These are phyloP conservation scores for Fusarium dimerum DNA, from an alignment of 2,329 filamentous ascomycete species.

Conservation along the genomic window DNA sequence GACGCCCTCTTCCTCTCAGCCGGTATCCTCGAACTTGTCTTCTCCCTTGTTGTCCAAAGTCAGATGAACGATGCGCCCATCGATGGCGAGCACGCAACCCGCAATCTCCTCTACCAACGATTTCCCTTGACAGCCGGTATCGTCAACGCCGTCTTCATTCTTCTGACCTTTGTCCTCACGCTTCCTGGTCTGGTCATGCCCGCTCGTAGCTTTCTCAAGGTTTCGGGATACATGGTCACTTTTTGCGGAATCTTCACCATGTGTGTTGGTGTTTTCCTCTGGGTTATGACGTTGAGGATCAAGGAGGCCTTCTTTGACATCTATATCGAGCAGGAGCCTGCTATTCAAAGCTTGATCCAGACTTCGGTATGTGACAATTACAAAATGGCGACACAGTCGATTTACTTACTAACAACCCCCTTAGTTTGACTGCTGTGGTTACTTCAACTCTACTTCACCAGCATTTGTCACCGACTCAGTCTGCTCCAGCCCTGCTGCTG, in stretches of 20 bases:
- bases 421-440: conserved; percentile 81
- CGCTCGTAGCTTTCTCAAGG: conserved; percentile 68
- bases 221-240: conserved; percentile 66
- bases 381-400: neutral
- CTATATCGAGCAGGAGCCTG: conserved; percentile 59
- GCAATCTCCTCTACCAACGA: conserved; percentile 52
- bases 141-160: conserved; percentile 70
- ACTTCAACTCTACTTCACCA: conserved; percentile 69
- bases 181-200: conserved; percentile 71
- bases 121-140: conserved; percentile 67
- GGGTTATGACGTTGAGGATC: conserved; percentile 72
- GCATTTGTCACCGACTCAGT: conserved; percentile 69
- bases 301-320: conserved; percentile 61
- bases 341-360: conserved; percentile 70
- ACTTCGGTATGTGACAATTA: conserved; percentile 54
- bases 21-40: conserved; percentile 56
- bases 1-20: conserved; percentile 55
- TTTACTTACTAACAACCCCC: neutral
- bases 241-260: conserved; percentile 64
- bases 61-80: conserved; percentile 43
- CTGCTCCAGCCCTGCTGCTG: conserved; percentile 70
- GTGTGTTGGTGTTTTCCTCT: conserved; percentile 65
- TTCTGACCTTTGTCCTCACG: conserved; percentile 68
- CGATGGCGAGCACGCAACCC: conserved; percentile 50
- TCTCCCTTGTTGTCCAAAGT: conserved; percentile 54